Base-by-base conservation (phyloP, 345 rosid genomes). In the Tarenaya hassleriana region DNA sequence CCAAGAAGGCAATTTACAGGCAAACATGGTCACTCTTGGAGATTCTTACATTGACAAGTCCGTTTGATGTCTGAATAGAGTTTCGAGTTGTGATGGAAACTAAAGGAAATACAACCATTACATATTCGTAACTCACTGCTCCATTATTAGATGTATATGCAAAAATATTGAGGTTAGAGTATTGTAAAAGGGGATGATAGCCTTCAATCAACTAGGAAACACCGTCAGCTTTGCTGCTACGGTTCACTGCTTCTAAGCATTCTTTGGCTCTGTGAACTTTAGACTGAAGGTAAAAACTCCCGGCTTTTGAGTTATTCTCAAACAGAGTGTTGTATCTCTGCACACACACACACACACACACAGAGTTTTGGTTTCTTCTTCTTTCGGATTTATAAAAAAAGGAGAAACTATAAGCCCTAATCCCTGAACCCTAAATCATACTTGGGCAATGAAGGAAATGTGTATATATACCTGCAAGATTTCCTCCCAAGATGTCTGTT, bases 231-330 rank as follows among this genome's bases (percentile, higher is more conserved):
- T 81, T 75, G 38, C 63, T 60, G 70, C 6, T n/a, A n/a, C n/a
- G 63, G 57, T 77, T 34, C n/a, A 45, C 55, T 17, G 58, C 68
- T 68, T 92, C 98, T 55, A 88, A 60, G 69, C 95, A 83, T 69
- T 92, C 95, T 58, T 92, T 92, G 13, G 98, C 98, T 55, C 84
- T 70, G 67, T 60, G 95, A 69, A 83, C 95, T 81, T 92, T 92
- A 7, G 98, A 88, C 57, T 92, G 98, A 54, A 92, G 70, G 73
- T 92, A 92, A 63, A 92, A 88, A 74, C 94, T 88, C 13, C 96
- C 95, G 0, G 70, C 83, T 72, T 83, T 81, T 0, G 86, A 83
- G 24, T 92, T 92, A 18, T 60, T 79, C 73, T 84, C 94, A 24
- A 92, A 92, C 45, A 92, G 61, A 3, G 32, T 50, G 19, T 88